These are phyloP conservation scores for Dispira simplex DNA, from an alignment of 192 early-diverging fungal species.

Conservation along the genomic window DNA sequence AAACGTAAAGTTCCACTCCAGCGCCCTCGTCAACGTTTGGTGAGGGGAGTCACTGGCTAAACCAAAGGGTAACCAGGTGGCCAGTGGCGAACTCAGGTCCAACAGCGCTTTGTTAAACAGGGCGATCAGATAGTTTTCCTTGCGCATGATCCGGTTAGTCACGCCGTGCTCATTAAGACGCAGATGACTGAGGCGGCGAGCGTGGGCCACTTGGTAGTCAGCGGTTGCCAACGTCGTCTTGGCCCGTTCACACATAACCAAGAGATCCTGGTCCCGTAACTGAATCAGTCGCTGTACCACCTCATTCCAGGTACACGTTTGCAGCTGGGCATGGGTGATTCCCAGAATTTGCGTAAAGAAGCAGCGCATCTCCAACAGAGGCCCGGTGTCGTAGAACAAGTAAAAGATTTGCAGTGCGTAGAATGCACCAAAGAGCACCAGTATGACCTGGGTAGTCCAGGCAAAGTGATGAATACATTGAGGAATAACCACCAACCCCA, in stretches of 20 bases:
- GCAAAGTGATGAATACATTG: conserved; percentile 57
- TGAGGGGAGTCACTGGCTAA: conserved; percentile 9
- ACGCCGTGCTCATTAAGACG: conserved; percentile 57
- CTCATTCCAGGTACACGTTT: conserved; percentile 75
- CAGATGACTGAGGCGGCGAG: conserved; percentile 27
- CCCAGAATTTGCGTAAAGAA: conserved; percentile 71
- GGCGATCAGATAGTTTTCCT: conserved; percentile 94
- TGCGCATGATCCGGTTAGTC: conserved; percentile 89
- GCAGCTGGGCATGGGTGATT: conserved; percentile 63
- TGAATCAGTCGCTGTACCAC: conserved; percentile 59
- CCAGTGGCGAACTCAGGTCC: conserved; percentile 55
- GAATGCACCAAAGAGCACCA: conserved; percentile 51
- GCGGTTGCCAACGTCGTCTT: conserved; percentile 19
- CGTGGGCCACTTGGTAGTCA: conserved; percentile 15
- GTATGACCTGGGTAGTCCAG: conserved; percentile 31
- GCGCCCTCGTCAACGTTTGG: conserved; percentile 65
- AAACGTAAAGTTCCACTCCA: conserved; percentile 86
- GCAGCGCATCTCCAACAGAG: conserved; percentile 63
- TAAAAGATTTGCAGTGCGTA: conserved; percentile 62
- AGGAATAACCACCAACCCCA: conserved; percentile 63
- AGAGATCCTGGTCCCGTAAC: conserved; percentile 48
- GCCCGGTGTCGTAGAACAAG: conserved; percentile 49
- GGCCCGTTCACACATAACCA: conserved; percentile 25
- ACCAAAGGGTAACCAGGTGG: conserved; percentile 15
- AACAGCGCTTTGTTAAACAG: conserved; percentile 88